Percentiles rank a stretch among this genome's conserved stretches.
These are phyloP conservation scores for Hevea brasiliensis DNA, from an alignment of 345 rosid species.

Conservation along the genomic window DNA sequence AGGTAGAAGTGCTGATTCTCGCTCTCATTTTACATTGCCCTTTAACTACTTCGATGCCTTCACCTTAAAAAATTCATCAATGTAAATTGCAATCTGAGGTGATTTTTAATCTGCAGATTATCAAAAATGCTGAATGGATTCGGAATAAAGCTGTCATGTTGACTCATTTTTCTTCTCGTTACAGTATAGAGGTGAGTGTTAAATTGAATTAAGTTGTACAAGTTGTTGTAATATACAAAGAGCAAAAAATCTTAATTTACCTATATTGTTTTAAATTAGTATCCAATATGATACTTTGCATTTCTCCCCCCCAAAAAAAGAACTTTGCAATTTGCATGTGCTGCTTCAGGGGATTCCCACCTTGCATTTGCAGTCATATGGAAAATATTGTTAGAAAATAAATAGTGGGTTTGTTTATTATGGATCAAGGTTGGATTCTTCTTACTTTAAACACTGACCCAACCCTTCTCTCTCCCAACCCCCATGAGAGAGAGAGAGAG, in stretches of 20 bases:
- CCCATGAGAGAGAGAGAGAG: too few relatives aligned
- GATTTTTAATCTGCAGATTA: constrained; percentile 50
- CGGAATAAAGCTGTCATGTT: constrained; percentile 68
- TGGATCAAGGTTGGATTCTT: background rate
- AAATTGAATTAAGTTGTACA: constrained; percentile 12
- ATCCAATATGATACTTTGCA: background rate
- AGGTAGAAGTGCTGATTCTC: constrained; percentile 47
- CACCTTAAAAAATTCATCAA: background rate
- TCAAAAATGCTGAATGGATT: constrained; percentile 86
- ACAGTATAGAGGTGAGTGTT: constrained; percentile 67
- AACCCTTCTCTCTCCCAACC: background rate
- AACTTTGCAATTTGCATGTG: background rate
- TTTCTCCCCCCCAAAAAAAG: too few relatives aligned
- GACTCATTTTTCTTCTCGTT: constrained; percentile 93
- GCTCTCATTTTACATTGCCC: background rate
- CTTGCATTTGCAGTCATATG: background rate
- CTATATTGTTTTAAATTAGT: background rate
- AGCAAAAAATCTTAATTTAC: background rate
- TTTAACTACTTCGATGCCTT: background rate
- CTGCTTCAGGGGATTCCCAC: background rate
- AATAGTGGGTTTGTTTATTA: background rate
- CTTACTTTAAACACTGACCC: background rate
- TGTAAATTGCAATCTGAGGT: constrained; percentile 6
- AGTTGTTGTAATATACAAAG: background rate
- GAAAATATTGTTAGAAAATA: background rate